Percentiles rank a stretch among this genome's conserved stretches.
phyloP scores from a whole-genome alignment of 139 green algal species.

The Pedinophyceae sp. region DNA sequence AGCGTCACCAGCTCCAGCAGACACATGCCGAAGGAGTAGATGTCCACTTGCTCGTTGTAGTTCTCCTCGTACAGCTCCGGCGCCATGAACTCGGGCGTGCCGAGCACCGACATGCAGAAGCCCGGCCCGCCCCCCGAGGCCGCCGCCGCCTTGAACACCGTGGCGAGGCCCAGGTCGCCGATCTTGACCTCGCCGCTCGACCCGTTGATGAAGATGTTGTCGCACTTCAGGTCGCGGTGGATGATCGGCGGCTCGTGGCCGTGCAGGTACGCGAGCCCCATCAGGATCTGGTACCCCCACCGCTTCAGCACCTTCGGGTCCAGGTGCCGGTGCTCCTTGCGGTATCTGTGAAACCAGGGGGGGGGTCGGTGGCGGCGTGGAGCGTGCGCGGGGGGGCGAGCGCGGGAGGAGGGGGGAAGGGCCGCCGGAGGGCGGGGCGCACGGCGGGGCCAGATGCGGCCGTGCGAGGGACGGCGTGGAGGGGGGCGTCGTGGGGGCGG shows the following conservation, averaged over 20 bases:
- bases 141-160: conserved; percentile 23
- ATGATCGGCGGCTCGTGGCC: conserved; percentile 76
- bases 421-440: background rate
- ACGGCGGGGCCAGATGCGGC: too few species aligned
- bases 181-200: conserved; percentile 94
- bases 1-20: conserved; percentile 94
- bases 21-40: conserved; percentile 94
- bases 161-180: conserved; percentile 91
- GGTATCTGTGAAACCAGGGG: conserved; percentile 44
- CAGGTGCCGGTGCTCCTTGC: conserved; percentile 84
- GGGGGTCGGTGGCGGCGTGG: too few species aligned
- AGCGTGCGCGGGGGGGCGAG: background rate
- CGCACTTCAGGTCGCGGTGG: conserved; percentile 79
- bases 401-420: background rate
- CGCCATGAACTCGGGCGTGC: conserved; percentile 96
- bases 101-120: too few species aligned
- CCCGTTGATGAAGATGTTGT: conserved; percentile 95
- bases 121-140: background rate
- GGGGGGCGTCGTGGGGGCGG: conserved; percentile 2
- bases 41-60: conserved; percentile 96
- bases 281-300: conserved; percentile 95
- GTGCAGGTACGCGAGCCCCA: conserved; percentile 92
- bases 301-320: conserved; percentile 78
- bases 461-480: too few species aligned
- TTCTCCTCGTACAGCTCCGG: conserved; percentile 98